Base-by-base conservation (phyloP, 179 eudicot species). In the Drosera spatulata region DNA sequence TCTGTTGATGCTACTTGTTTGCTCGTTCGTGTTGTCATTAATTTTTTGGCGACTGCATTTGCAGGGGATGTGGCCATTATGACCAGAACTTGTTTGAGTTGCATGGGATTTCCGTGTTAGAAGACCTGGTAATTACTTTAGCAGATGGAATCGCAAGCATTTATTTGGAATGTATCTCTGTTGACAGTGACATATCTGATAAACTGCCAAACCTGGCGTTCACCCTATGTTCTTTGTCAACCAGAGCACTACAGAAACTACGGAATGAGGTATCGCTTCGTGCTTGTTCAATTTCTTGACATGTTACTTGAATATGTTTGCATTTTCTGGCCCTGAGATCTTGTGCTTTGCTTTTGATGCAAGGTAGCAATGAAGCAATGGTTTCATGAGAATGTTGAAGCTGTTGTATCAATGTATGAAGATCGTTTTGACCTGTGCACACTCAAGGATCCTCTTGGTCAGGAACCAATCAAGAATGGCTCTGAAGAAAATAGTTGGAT, bases 91-190 rank as follows among this genome's bases (percentile, higher is more conserved):
- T 86, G 69, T 84, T 81, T 75, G 65, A 67, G 64, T 58, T 61
- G 63, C 87, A 83, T 61, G 90, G 94, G 53, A 74, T 75, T 61
- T 75, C 83, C 41, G 61, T 93, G 71, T 75, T 93, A 63, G 99
- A 93, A 80, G 99, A 93, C 80, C 71, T 93, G 76, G 73, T 89
- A 57, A 79, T 89, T 71, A 76, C 74, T 64, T 59, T 93, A 65
- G 94, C 97, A 52, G 99, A 93, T 77, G 95, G 88, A 42, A 81
- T 93, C 53, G 89, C 97, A 64, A 82, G 94, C 77, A 73, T 85
- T 70, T 89, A 84, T 72, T 72, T 89, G 80, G 95, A 93, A 80
- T 90, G 90, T 72, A 43, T 85, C 56, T 87, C 96, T 15, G 82
- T 82, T 41, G 96, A 85, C 46, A 72, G 86, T 75, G 72, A 72